These are phyloP conservation scores for Lunasporangiospora selenospora DNA, from an alignment of 192 early-diverging fungal species.

Conservation along the genomic window DNA sequence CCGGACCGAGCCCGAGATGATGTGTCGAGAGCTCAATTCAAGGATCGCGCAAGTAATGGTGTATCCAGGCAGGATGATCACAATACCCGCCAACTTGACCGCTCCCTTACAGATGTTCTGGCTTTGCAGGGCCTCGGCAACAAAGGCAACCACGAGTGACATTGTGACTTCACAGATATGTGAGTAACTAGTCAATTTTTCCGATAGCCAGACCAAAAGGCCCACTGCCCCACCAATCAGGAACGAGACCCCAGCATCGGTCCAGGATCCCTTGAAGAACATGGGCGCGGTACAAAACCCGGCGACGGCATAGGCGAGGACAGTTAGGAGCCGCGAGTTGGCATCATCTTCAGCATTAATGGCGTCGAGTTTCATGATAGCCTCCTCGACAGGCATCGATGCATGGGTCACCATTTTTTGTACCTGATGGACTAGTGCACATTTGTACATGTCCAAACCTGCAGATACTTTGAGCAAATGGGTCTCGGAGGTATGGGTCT, in stretches of 20 bases:
- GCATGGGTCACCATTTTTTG: constrained; percentile 69
- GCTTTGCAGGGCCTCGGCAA: constrained; percentile 37
- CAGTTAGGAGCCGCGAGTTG: constrained; percentile 66
- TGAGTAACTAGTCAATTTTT: constrained; percentile 44
- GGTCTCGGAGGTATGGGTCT: constrained; percentile 77
- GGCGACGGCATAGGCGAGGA: constrained; percentile 59
- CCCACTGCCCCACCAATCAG: constrained; percentile 52
- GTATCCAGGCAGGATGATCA: constrained; percentile 80
- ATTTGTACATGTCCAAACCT: constrained; percentile 73
- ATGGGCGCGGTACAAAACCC: constrained; percentile 68
- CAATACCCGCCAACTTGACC: constrained; percentile 53
- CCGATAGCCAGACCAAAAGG: constrained; percentile 38
- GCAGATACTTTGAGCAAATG: constrained; percentile 67
- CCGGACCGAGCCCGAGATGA: constrained; percentile 88
- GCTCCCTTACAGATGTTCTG: constrained; percentile 14
- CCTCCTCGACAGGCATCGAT: constrained; percentile 67
- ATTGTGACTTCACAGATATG: constrained; percentile 58
- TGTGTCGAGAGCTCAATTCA: constrained; percentile 86
- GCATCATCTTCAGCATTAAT: constrained; percentile 60
- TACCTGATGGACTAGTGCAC: constrained; percentile 66
- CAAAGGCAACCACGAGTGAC: constrained; percentile 54
- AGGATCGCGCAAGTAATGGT: constrained; percentile 84
- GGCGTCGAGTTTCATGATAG: constrained; percentile 65
- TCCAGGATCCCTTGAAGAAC: constrained; percentile 75
- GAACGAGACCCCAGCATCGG: constrained; percentile 61